Conservation (phyloP, 2,329 filamentous ascomycete genomes). For the Colletotrichum trifolii region DNA sequence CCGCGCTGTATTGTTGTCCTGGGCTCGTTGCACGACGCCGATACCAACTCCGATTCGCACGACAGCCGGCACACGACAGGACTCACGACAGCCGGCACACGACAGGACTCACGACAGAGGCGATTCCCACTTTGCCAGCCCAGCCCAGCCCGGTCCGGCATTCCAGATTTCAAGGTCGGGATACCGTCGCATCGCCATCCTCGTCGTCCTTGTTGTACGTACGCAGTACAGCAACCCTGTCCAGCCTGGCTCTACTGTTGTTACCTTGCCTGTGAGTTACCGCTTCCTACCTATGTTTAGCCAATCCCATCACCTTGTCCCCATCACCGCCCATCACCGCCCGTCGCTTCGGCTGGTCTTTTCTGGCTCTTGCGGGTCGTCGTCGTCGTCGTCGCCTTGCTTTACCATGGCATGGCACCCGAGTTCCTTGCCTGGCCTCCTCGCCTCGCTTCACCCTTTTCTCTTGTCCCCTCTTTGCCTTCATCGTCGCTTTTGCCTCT, state of each 20-base stretch:
- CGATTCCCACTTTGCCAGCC: slow-evolving; percentile 27
- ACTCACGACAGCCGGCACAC: background rate
- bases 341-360: slow-evolving; percentile 18
- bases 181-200: slow-evolving; percentile 27
- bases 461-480: background rate
- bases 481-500: slow-evolving; percentile 10
- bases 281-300: background rate
- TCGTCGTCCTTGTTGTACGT: slow-evolving; percentile 12
- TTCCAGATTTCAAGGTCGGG: slow-evolving; percentile 16
- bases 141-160: slow-evolving; percentile 12
- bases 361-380: slow-evolving; percentile 1
- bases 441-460: slow-evolving; percentile 8
- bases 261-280: background rate
- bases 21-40: too few species aligned
- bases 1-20: too few species aligned
- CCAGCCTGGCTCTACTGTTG: background rate
- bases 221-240: slow-evolving; percentile 7
- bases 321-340: background rate
- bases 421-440: background rate
- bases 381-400: background rate
- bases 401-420: too few species aligned
- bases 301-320: background rate
- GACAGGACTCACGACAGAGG: background rate
- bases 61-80: background rate
- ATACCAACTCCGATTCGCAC: too few species aligned